phyloP scores from a whole-genome alignment of 1,284 basidiomycete species.

The Marasmius tenuissimus region DNA sequence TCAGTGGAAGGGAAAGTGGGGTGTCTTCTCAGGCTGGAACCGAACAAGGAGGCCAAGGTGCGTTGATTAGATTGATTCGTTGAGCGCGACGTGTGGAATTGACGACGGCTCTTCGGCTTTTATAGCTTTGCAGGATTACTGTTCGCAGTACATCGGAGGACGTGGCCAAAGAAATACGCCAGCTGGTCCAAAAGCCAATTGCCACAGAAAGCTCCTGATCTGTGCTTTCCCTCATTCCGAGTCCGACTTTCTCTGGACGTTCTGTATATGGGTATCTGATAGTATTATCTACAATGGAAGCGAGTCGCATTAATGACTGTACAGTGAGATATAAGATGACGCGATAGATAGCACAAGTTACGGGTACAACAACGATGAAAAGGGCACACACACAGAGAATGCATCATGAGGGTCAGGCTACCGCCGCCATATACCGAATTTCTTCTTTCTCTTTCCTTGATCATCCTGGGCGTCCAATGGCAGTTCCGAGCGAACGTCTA shows the following conservation, averaged over 20 bases:
- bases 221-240: too few species aligned
- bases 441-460: constrained; percentile 21
- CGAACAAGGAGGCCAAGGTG: constrained; percentile 93
- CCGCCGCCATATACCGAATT: constrained; percentile 26
- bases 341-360: constrained; percentile 9
- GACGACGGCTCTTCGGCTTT: not conserved
- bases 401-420: not conserved
- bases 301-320: constrained; percentile 1
- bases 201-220: too few species aligned
- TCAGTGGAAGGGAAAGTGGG: constrained; percentile 89
- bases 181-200: constrained; percentile 56
- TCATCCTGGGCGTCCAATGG: constrained; percentile 16
- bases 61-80: constrained; percentile 15
- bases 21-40: constrained; percentile 90
- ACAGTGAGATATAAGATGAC: not conserved
- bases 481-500: not conserved
- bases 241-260: too few species aligned
- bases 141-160: constrained; percentile 94
- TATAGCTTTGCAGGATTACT: constrained; percentile 88
- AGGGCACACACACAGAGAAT: not conserved
- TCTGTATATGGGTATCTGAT: too few species aligned
- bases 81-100: not conserved
- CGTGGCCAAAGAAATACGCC: constrained; percentile 82
- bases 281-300: constrained; percentile 31
- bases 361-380: not conserved